These are phyloP conservation scores for Magnolia officinalis DNA, from an alignment of 164 flowering plant genomes.

Conservation along the genomic window DNA sequence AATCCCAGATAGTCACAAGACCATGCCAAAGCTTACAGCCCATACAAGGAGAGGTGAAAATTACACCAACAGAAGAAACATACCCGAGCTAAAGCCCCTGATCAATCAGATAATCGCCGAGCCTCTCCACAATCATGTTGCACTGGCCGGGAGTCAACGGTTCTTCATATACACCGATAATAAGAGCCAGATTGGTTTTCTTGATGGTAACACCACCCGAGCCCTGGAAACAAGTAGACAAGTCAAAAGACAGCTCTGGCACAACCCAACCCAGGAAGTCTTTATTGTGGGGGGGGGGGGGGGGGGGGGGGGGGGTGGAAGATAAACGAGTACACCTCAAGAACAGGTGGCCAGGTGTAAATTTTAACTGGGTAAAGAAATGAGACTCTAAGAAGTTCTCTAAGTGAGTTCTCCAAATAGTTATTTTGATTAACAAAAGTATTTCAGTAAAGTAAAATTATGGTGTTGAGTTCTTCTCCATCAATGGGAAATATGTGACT, in stretches of 20 bases:
- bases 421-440: too few species aligned
- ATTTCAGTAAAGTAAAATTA: too few species aligned
- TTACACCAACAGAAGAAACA: neutral
- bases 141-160: slow-evolving; percentile 13
- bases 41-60: neutral
- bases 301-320: too few species aligned
- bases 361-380: too few species aligned
- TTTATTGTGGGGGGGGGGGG: too few species aligned
- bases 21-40: neutral
- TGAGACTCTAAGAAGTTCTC: too few species aligned
- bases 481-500: too few species aligned
- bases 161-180: slow-evolving; percentile 12
- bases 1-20: neutral
- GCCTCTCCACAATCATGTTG: slow-evolving; percentile 15
- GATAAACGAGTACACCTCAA: too few species aligned
- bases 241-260: neutral
- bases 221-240: slow-evolving; percentile 7
- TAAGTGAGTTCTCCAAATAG: too few species aligned
- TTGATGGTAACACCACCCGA: slow-evolving; percentile 11
- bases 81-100: slow-evolving; percentile 7
- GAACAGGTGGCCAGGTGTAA: too few species aligned
- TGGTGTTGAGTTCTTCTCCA: too few species aligned
- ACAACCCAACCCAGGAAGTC: neutral
- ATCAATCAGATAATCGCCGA: slow-evolving; percentile 12
- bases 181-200: slow-evolving; percentile 10